Base-by-base conservation (phyloP, 192 early-diverging fungal genomes). In the Entomortierella lignicola region DNA sequence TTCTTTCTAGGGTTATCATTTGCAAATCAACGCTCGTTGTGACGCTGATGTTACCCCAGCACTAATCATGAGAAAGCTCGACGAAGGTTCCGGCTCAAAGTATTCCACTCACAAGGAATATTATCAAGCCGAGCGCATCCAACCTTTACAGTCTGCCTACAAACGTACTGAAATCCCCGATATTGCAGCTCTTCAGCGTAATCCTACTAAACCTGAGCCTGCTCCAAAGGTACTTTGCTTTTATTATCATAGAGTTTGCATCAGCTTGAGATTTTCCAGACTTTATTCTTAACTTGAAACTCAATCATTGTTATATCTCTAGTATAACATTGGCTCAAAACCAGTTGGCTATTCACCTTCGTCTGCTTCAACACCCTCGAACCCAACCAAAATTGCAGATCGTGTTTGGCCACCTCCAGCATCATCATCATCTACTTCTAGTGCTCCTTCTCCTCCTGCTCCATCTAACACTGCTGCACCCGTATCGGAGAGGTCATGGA, bases 61-160 rank as follows among this genome's bases (percentile, higher is more conserved):
- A 12, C 84, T 88, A 60, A 97, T 98, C 68, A 94, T 95, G 91
- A 91, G 94, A 81, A 88, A 93, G 74, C 88, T 97, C 23, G 74
- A 85, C 21, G 92, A 94, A 61, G 91, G 90, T 41, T 92, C 94
- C 18, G 97, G 96, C 2, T 91, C 96, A 13, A 96, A 97, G 63
- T 98, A 98, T 81, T 94, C 93, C 62, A 85, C 92, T 31, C 93
- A 94, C 55, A 86, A 90, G 70, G 88, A 88, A 55, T 60, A 48
- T 20, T 64, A 58, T 18, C 63, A 52, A 26, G 30, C 51, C 52
- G 81, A 81, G 42, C 71, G 29, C 61, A 85, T 64, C 59, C 85
- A 31, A 51, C 81, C 60, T 37, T 81, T 42, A 75, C 89, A 61
- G 81, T 91, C 89, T 29, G 89, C 88, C 11, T 90, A 89, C 64